phyloP scores from a whole-genome alignment of 257 asterid species.

The Solanum corneliomulleri region DNA sequence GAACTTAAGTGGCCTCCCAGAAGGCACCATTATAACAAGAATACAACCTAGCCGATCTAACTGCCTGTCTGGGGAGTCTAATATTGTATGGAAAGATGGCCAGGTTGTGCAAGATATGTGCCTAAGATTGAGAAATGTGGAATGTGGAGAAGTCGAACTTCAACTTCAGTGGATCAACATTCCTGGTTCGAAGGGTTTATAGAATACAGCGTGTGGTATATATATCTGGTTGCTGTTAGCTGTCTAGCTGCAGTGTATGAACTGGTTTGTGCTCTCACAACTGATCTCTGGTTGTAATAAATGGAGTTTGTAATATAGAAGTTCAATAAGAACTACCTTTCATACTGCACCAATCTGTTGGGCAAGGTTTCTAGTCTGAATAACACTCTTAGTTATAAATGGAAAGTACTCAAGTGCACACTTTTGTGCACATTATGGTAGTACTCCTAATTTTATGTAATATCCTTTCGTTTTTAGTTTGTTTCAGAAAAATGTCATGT shows the following conservation, averaged over 20 bases:
- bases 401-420: neutral
- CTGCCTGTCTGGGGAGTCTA: constrained; percentile 26
- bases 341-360: neutral
- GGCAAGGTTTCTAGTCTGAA: neutral
- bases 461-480: too few species aligned
- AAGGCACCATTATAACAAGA: constrained; percentile 20
- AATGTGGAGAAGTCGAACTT: constrained; percentile 37
- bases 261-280: neutral
- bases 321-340: neutral
- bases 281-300: neutral
- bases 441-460: neutral
- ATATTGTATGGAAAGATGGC: constrained; percentile 22
- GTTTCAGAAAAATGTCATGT: neutral
- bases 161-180: constrained; percentile 38
- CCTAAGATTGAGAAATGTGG: constrained; percentile 33
- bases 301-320: neutral
- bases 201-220: neutral
- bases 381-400: neutral
- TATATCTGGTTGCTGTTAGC: neutral
- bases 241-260: neutral
- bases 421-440: neutral
- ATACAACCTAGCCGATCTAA: constrained; percentile 23
- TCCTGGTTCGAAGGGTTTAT: constrained; percentile 30
- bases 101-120: constrained; percentile 27
- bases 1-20: constrained; percentile 21